Evolutionary conservation across 768 basidiomycete species (phyloP).

Genomic region (Rubroboletus satanas): DNA sequence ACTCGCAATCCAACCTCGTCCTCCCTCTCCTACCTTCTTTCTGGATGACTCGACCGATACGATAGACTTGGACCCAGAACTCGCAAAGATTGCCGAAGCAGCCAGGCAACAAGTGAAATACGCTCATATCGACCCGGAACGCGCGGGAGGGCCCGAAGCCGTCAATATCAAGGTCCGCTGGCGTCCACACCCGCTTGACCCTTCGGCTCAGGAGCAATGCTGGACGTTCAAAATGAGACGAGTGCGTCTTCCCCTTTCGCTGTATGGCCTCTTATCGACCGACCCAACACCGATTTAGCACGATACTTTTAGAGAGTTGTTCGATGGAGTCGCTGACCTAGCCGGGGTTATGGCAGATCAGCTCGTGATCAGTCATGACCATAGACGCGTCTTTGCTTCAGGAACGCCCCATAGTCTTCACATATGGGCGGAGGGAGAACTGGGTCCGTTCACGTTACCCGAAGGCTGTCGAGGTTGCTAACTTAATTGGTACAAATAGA

Average conservation of each 20-base stretch:
- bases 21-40: slow-evolving; percentile 45
- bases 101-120: slow-evolving; percentile 31
- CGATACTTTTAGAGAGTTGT: slow-evolving; percentile 60
- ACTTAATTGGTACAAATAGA: slow-evolving; percentile 38
- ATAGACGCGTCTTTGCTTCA: slow-evolving; percentile 64
- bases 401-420: slow-evolving; percentile 62
- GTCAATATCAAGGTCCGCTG: slow-evolving; percentile 59
- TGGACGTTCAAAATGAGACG: slow-evolving; percentile 58
- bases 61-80: slow-evolving; percentile 56
- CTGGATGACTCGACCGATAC: slow-evolving; percentile 46
- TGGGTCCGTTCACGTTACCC: slow-evolving; percentile 44
- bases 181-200: slow-evolving; percentile 59
- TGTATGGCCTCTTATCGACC: background rate
- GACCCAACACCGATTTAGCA: slow-evolving; percentile 37
- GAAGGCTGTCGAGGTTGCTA: slow-evolving; percentile 1
- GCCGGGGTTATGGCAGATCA: slow-evolving; percentile 46
- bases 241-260: slow-evolving; percentile 36
- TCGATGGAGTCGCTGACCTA: slow-evolving; percentile 63
- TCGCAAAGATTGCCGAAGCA: slow-evolving; percentile 51
- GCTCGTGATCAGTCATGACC: slow-evolving; percentile 58
- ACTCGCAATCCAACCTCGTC: slow-evolving; percentile 38
- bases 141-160: slow-evolving; percentile 31
- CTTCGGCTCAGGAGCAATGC: slow-evolving; percentile 34
- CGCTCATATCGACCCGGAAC: slow-evolving; percentile 22
- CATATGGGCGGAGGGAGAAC: slow-evolving; percentile 64